A percentile compares a stretch with the other conserved stretches of the same genome.
Conservation (phyloP, 352 stramenopile genomes). For the Globisporangium middletonii region DNA sequence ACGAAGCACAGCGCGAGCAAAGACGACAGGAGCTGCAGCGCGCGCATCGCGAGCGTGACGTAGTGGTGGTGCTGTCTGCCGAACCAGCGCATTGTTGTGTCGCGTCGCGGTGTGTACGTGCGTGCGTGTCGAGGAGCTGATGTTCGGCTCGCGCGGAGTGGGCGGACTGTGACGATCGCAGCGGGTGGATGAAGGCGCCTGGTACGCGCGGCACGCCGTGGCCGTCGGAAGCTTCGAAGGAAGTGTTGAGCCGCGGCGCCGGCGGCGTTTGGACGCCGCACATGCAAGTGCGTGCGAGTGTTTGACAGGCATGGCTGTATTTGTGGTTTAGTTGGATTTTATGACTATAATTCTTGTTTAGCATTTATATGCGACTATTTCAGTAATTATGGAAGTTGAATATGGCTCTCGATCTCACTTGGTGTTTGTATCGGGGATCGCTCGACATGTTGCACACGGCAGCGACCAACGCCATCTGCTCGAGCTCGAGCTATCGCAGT, state of each 20-base stretch:
- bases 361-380: no score
- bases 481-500: no score
- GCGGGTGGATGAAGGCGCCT: no score
- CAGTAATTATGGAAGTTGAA: no score
- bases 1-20: slow-evolving; percentile 45
- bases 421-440: no score
- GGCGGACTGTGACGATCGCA: no score
- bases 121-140: slow-evolving; percentile 2
- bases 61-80: slow-evolving; percentile 30
- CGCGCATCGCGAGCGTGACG: slow-evolving; percentile 43
- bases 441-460: no score
- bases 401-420: no score
- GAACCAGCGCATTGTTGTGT: slow-evolving; percentile 17
- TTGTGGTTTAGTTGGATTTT: neutral
- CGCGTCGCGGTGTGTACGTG: slow-evolving; percentile 1
- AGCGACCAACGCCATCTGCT: no score
- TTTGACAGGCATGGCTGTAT: neutral
- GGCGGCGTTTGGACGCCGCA: neutral
- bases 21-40: slow-evolving; percentile 41
- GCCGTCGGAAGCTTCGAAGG: neutral
- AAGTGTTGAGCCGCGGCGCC: neutral
- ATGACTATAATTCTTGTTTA: no score
- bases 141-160: neutral
- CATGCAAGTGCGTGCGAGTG: neutral
- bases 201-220: slow-evolving; percentile 11